Base-by-base conservation (phyloP, 768 basidiomycete species). In the Chalciporus piperatus region DNA sequence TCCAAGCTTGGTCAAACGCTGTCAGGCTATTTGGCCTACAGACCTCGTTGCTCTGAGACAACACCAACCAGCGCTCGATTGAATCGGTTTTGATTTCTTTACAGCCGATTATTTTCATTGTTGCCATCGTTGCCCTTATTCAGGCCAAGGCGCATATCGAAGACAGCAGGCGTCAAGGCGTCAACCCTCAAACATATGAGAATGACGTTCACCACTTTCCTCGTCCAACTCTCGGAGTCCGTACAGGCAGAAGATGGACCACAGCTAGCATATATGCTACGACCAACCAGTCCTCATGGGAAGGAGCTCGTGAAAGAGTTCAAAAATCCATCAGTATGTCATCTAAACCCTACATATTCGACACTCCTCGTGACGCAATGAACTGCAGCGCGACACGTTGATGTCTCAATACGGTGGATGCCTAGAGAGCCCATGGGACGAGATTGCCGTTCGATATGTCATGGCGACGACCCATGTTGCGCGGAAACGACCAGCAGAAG, bases 371-470 rank as follows among this genome's bases (percentile, higher is more conserved):
- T 62, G 8, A 32, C 30, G 72, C 77, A 60, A 76, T 75, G 51
- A 76, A 76, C 60, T 45, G 17, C 45, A 58, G 61, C 64, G 59
- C 19, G 62, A 62, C 37, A 11, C 44, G 30, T 45, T 62, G 17
- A 62, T 45, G 40, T 51, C 46, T 10, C 48, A 59, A 19, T 70
- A 85, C 60, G 76, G 83, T 59, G 86, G 82, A 10, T 78, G 77
- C 48, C 80, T 92, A 63, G 76, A 80, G 49, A 72, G 68, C 42
- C 92, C 92, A 6, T 94, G 91, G 89, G 89, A 91, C 55, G 91
- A 92, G 47, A 86, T 94, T 59, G 83, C 87, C 8, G 81, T 92
- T 44, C 85, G 89, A 63, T 92, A 92, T 65, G 82, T 92, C 16
- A 70, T 92, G 59, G 83, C 85, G 20, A 84, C 87, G 54, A 78